These are phyloP conservation scores for Xylaria palmicola DNA, from an alignment of 495 filamentous ascomycete genomes.

Conservation along the genomic window DNA sequence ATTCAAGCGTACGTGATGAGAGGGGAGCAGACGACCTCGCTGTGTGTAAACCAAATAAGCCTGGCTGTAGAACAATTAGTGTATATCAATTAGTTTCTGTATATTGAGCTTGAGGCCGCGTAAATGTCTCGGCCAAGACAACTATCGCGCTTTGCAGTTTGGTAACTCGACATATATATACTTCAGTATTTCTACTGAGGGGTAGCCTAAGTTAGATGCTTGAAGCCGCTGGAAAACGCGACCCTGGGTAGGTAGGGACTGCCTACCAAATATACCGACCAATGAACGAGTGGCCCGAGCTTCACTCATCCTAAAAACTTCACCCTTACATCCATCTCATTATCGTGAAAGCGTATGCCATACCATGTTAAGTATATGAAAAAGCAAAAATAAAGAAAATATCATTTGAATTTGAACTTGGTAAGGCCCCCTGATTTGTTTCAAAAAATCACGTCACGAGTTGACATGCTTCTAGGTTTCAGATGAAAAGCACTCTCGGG, in stretches of 20 bases:
- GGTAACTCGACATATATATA: too few species aligned
- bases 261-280: not conserved
- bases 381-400: not conserved
- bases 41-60: not conserved
- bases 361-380: not conserved
- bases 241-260: not conserved
- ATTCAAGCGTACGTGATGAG: constrained; percentile 31
- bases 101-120: constrained; percentile 12
- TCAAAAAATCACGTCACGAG: not conserved
- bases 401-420: not conserved
- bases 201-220: too few species aligned
- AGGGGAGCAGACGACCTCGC: not conserved
- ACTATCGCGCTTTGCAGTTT: too few species aligned
- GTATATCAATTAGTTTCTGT: constrained; percentile 15
- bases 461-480: not conserved
- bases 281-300: constrained; percentile 8
- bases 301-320: constrained; percentile 7
- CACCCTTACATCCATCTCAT: not conserved
- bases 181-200: too few species aligned
- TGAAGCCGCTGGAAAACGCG: not conserved
- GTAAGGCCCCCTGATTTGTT: too few species aligned
- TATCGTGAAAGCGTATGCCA: not conserved
- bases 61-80: constrained; percentile 8
- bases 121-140: not conserved
- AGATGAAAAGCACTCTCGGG: not conserved